Evolutionary conservation across 192 early-diverging fungal species (phyloP).

Genomic region (Backusella australiensis): DNA sequence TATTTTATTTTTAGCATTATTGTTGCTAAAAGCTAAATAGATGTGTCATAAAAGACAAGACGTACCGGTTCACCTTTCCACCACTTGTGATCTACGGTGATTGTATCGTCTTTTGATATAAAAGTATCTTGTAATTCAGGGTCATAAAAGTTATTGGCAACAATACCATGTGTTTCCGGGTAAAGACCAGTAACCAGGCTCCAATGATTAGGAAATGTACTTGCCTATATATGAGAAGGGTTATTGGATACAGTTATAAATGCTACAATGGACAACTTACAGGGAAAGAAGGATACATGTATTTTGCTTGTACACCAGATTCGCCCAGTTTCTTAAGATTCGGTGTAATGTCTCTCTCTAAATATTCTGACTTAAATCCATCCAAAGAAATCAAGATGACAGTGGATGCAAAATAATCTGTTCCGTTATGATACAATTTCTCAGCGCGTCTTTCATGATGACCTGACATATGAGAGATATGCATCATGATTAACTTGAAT

Average conservation of each 20-base stretch:
- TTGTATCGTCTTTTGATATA: slow-evolving; percentile 62
- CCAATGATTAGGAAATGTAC: slow-evolving; percentile 95
- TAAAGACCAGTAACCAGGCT: slow-evolving; percentile 87
- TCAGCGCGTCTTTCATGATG: slow-evolving; percentile 4
- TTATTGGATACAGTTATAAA: too few relatives aligned
- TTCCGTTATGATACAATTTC: slow-evolving; percentile 54
- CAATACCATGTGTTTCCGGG: slow-evolving; percentile 91
- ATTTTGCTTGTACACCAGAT: slow-evolving; percentile 49
- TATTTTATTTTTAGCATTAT: slow-evolving; percentile 14
- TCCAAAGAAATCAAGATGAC: slow-evolving; percentile 83
- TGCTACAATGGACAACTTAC: slow-evolving; percentile 17
- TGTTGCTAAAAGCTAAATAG: neutral
- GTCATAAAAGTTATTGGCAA: slow-evolving; percentile 81
- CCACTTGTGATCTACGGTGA: slow-evolving; percentile 66
- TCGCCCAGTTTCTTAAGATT: slow-evolving; percentile 50
- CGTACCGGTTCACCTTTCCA: slow-evolving; percentile 85
- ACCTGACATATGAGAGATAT: neutral
- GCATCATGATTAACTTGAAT: neutral
- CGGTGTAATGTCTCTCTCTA: slow-evolving; percentile 69
- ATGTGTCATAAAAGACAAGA: neutral
- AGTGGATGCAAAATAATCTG: slow-evolving; percentile 60
- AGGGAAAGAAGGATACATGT: slow-evolving; percentile 70
- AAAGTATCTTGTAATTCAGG: slow-evolving; percentile 69
- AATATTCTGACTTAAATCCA: slow-evolving; percentile 80
- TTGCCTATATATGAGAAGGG: slow-evolving; percentile 29